Evolutionary conservation across 73 alveolate species (phyloP), one percentile per base, ranked within the genome.

Genomic region (Stentor roeselii): DNA sequence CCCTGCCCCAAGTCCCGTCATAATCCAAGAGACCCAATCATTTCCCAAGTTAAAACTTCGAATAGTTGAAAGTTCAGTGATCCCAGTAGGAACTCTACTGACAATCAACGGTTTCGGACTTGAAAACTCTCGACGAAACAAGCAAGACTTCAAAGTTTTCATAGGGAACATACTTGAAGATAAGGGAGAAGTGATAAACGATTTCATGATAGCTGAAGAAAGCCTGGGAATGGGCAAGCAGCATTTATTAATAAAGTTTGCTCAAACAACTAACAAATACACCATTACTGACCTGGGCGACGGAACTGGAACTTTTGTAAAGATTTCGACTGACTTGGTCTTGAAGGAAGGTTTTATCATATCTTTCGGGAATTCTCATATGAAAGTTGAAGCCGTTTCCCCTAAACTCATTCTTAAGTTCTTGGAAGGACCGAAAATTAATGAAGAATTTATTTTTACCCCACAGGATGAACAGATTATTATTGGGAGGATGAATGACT

Each of bases 221-320:
- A 91, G 78, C 37, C 27, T 36, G 34, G 89, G 89, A 38, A 84
- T 85, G 59, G 94, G 91, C 30, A 78, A 77, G 27, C 37, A 60
- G 83, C 94, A 88, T 39, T 77, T 88, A 36, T 75, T 75, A 42
- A 88, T 88, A 35, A 77, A 85, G 37, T 88, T 74, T 39, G 82
- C 75, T 59, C 76, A 58, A 59, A 50, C 85, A 50, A 77, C 50
- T 3, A 27, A 34, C 15, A 58, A 21, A 40, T 86, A 36, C 83
- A 42, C 30, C n/a, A 78, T 85, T 60, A 85, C 84, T 34, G 94
- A 88, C 59, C 83, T 88, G 2, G 94, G 91, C 14, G 34, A 60
- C 32, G 94, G 94, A 15, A 85, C 91, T 36, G 94, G 94, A 3
- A 88, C 94, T 15, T 88, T 88, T 75, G 76, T 88, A 3, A 88